These are phyloP conservation scores for Phytophthora meadii DNA, from an alignment of 352 stramenopile species.

Conservation along the genomic window DNA sequence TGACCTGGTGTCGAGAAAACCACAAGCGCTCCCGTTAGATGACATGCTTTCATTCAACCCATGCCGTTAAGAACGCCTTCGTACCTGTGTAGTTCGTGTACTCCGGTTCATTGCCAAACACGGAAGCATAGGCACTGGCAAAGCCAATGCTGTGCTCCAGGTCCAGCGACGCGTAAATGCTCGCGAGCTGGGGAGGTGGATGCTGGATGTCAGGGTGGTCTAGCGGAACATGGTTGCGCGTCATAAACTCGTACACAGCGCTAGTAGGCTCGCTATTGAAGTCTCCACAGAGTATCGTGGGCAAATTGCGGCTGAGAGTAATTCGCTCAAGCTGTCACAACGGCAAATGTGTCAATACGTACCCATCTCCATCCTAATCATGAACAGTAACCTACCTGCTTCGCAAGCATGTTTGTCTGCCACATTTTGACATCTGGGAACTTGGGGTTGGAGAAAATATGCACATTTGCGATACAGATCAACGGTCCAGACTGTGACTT, in stretches of 20 bases:
- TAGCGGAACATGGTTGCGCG: slow-evolving; percentile 79
- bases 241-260: slow-evolving; percentile 98
- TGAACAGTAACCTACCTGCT: slow-evolving; percentile 57
- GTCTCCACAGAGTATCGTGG: slow-evolving; percentile 98
- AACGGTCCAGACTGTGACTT: slow-evolving; percentile 68
- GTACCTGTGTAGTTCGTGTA: slow-evolving; percentile 98
- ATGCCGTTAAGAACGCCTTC: background rate
- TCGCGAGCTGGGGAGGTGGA: slow-evolving; percentile 60
- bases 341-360: slow-evolving; percentile 6
- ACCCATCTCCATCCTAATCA: background rate
- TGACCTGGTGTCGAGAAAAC: slow-evolving; percentile 48
- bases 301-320: slow-evolving; percentile 78
- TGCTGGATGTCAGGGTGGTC: slow-evolving; percentile 95
- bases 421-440: slow-evolving; percentile 99
- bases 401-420: slow-evolving; percentile 92
- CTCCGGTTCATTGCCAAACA: slow-evolving; percentile 96
- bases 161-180: slow-evolving; percentile 77
- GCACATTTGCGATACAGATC: slow-evolving; percentile 97
- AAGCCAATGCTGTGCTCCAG: slow-evolving; percentile 95
- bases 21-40: slow-evolving; percentile 10
- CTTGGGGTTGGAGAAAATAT: slow-evolving; percentile 99
- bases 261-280: slow-evolving; percentile 98
- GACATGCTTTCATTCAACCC: background rate
- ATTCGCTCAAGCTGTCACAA: slow-evolving; percentile 74
- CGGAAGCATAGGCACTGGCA: slow-evolving; percentile 94